Percentiles rank a stretch among this genome's conserved stretches.
Evolutionary conservation across 2,329 filamentous ascomycete species (phyloP).

Genomic region (Fusarium sp.): DNA sequence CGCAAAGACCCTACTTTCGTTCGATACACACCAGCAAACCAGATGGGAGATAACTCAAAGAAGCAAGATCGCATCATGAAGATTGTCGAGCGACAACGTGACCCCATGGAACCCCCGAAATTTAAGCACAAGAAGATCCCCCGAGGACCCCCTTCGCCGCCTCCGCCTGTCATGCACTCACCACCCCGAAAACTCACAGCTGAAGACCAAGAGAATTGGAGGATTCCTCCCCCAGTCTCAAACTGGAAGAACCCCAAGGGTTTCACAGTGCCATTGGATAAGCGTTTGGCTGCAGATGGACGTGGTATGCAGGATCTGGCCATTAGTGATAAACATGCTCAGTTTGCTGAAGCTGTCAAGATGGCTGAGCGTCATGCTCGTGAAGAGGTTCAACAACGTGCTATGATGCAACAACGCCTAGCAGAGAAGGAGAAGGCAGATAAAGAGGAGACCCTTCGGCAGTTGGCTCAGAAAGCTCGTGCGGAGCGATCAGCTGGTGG

Average conservation of each 20-base stretch:
- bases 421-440: slow-evolving; percentile 96
- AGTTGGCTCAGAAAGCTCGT: slow-evolving; percentile 89
- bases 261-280: slow-evolving; percentile 95
- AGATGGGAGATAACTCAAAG: slow-evolving; percentile 89
- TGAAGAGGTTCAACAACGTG: slow-evolving; percentile 92
- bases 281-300: slow-evolving; percentile 93
- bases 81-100: slow-evolving; percentile 92
- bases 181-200: slow-evolving; percentile 95
- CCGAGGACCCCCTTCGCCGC: slow-evolving; percentile 89
- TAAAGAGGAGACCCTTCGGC: slow-evolving; percentile 91
- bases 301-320: slow-evolving; percentile 91
- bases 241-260: slow-evolving; percentile 99
- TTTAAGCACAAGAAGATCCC: slow-evolving; percentile 99
- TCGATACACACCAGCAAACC: slow-evolving; percentile 92
- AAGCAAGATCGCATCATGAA: slow-evolving; percentile 98
- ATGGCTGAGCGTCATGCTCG: slow-evolving; percentile 94
- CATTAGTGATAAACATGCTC: slow-evolving; percentile 98
- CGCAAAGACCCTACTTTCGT: slow-evolving; percentile 92
- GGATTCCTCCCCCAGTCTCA: slow-evolving; percentile 85
- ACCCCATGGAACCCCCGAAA: slow-evolving; percentile 97
- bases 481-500: slow-evolving; percentile 76
- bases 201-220: slow-evolving; percentile 97
- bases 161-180: slow-evolving; percentile 93
- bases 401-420: slow-evolving; percentile 93
- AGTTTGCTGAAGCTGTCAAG: slow-evolving; percentile 93